phyloP scores from a whole-genome alignment of 257 asterid species.

The Echium plantagineum region DNA sequence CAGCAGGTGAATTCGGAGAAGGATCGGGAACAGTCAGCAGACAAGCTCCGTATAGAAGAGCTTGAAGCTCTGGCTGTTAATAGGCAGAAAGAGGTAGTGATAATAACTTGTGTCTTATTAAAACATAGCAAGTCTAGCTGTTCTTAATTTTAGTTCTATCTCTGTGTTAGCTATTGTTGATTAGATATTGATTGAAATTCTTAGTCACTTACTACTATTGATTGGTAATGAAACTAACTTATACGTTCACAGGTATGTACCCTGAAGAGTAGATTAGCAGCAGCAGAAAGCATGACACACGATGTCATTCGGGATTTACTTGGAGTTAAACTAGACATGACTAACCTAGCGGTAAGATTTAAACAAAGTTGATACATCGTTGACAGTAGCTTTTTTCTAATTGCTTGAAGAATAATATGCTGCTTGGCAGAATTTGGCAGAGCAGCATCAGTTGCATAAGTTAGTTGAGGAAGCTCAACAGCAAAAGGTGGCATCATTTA shows the following conservation, averaged over 20 bases:
- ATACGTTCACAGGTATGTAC: conserved; percentile 48
- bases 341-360: conserved; percentile 69
- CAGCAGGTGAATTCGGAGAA: conserved; percentile 85
- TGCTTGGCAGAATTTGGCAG: conserved; percentile 44
- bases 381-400: conserved; percentile 5
- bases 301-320: conserved; percentile 92
- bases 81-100: conserved; percentile 62
- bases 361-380: conserved; percentile 1
- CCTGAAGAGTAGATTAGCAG: conserved; percentile 66
- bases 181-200: not conserved
- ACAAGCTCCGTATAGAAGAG: conserved; percentile 60
- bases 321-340: conserved; percentile 77
- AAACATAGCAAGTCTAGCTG: not conserved
- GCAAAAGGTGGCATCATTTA: conserved; percentile 35
- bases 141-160: not conserved
- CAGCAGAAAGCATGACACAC: conserved; percentile 89
- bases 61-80: conserved; percentile 56
- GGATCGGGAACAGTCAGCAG: conserved; percentile 58
- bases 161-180: not conserved
- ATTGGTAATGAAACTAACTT: conserved; percentile 3
- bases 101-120: not conserved
- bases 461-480: conserved; percentile 67
- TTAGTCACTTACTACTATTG: not conserved
- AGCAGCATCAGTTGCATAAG: conserved; percentile 66
- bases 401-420: conserved; percentile 1